Evolutionary conservation across 768 basidiomycete species (phyloP).

Genomic region (Tricholoma sp.): DNA sequence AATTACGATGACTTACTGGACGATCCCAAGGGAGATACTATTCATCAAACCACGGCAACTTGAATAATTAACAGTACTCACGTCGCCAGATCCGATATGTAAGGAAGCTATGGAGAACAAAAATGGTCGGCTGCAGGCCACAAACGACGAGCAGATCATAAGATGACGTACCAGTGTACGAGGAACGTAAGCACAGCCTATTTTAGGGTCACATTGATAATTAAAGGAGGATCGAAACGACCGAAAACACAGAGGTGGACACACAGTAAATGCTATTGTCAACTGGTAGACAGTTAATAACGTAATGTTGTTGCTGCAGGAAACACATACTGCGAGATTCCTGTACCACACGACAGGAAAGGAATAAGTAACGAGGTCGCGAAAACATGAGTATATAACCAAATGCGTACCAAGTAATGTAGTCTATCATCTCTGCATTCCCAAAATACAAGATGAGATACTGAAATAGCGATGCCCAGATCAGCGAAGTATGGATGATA

Average conservation of each 20-base stretch:
- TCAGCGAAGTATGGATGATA: slow-evolving; percentile 30
- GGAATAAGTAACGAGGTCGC: not conserved
- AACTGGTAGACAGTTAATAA: slow-evolving; percentile 1
- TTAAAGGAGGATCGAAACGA: not conserved
- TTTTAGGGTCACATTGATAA: not conserved
- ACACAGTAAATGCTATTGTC: slow-evolving; percentile 24
- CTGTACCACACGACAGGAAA: not conserved
- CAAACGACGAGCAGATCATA: not conserved
- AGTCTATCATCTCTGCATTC: slow-evolving; percentile 18
- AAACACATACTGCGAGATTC: slow-evolving; percentile 13
- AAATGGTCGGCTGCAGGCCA: no score
- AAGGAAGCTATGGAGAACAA: slow-evolving; percentile 27
- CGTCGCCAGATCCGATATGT: slow-evolving; percentile 34
- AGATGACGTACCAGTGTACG: slow-evolving; percentile 32
- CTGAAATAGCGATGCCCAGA: slow-evolving; percentile 35
- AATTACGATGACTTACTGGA: slow-evolving; percentile 34
- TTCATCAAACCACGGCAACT: not conserved
- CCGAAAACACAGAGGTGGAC: not conserved
- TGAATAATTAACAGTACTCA: slow-evolving; percentile 16
- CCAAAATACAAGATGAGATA: slow-evolving; percentile 33
- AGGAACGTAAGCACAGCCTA: slow-evolving; percentile 37
- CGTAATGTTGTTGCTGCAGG: not conserved
- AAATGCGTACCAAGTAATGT: slow-evolving; percentile 29
- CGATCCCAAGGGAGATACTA: not conserved
- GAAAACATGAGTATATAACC: not conserved